A percentile compares a stretch with the other conserved stretches of the same genome.
Conservation (phyloP, 2,329 filamentous ascomycete species). For the Pseudocercospora crystallina region DNA sequence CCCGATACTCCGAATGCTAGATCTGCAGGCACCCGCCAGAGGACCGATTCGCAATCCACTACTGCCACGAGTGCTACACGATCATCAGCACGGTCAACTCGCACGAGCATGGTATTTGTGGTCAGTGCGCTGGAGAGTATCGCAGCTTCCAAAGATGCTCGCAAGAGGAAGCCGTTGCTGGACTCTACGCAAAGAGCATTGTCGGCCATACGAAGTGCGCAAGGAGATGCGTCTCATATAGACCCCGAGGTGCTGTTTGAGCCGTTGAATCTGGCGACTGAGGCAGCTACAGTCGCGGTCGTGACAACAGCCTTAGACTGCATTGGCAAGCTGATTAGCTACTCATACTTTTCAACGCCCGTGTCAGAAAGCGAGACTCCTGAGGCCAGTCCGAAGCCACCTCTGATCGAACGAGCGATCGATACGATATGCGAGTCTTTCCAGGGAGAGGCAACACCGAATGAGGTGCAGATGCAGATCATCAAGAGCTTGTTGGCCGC, state of each 20-base stretch:
- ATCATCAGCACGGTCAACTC: conserved; percentile 55
- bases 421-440: conserved; percentile 99
- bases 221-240: conserved; percentile 75
- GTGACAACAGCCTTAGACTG: conserved; percentile 92
- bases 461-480: conserved; percentile 94
- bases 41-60: conserved; percentile 63
- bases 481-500: conserved; percentile 95
- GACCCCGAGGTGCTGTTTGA: conserved; percentile 91
- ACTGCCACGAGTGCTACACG: conserved; percentile 50
- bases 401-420: conserved; percentile 93
- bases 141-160: conserved; percentile 84
- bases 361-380: conserved; percentile 33
- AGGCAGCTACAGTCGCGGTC: conserved; percentile 78
- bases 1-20: conserved; percentile 22
- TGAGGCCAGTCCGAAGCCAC: conserved; percentile 46
- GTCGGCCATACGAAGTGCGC: conserved; percentile 71
- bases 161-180: conserved; percentile 78
- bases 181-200: conserved; percentile 81
- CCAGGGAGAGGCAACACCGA: conserved; percentile 88
- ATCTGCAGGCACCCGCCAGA: conserved; percentile 38
- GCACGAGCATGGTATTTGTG: conserved; percentile 95
- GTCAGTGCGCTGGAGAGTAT: conserved; percentile 91
- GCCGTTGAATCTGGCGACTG: conserved; percentile 85
- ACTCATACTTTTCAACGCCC: conserved; percentile 86
- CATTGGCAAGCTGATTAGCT: conserved; percentile 98